Conservation (phyloP, 345 rosid genomes). For the Murraya paniculata region DNA sequence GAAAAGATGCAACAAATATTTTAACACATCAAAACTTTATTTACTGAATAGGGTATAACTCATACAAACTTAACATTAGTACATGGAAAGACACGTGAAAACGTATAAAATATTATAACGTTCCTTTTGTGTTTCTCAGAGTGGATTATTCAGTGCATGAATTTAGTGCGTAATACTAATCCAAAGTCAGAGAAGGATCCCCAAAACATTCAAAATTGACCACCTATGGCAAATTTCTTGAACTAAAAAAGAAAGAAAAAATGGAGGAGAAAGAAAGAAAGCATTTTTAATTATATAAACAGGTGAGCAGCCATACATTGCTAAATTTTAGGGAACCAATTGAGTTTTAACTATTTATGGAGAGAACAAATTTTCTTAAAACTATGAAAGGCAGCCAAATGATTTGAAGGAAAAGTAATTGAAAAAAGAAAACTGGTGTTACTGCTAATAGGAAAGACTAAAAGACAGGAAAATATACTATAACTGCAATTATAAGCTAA, state of each 20-base stretch:
- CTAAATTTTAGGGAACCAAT: not conserved
- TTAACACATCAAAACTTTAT: not conserved
- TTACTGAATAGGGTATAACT: not conserved
- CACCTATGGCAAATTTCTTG: not conserved
- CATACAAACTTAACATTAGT: not conserved
- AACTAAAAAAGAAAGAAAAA: not conserved
- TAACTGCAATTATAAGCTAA: not conserved
- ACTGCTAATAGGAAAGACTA: not conserved
- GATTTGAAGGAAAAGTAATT: not conserved
- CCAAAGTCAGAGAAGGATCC: not conserved
- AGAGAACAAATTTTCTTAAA: not conserved
- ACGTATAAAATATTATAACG: not conserved
- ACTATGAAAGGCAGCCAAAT: slow-evolving; percentile 1
- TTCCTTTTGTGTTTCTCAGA: not conserved
- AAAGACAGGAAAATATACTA: not conserved
- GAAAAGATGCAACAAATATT: not conserved
- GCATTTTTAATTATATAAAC: not conserved
- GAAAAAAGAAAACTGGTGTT: not conserved
- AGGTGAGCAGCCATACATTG: not conserved
- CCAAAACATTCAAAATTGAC: not conserved
- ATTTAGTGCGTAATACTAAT: not conserved
- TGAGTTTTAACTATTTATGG: not conserved
- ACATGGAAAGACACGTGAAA: not conserved
- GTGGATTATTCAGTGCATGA: not conserved
- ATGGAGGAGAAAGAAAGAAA: not conserved